Base-by-base conservation (phyloP, 2,329 filamentous ascomycete species). In the Claviceps spartinae region DNA sequence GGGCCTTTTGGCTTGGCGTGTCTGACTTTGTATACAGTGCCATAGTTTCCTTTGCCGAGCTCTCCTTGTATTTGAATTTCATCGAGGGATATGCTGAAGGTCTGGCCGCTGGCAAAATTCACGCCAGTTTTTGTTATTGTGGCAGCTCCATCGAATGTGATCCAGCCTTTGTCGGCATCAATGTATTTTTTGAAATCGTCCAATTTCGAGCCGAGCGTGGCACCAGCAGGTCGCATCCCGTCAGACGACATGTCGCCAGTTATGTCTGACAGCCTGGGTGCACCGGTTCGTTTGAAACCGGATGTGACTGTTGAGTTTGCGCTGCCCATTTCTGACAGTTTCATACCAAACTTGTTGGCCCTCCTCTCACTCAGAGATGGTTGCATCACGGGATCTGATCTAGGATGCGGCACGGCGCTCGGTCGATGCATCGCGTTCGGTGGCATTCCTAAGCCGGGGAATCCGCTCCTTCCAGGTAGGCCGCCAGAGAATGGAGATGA, bases 1-100 rank as follows among this genome's bases (percentile, higher is more conserved):
- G 78, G 78, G 18, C 72, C 67, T 49, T 69, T 68, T 13, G 76
- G 76, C 62, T 88, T 83, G 52, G 86, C 82, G 69, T 98, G 93
- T 60, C 85, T 82, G 53, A 97, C 93, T 67, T 93, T 96, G 76
- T 95, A 97, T 4, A 98, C 93, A 1, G 91, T 97, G 54, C 93
- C 93, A 62, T 98, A 98, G 66, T 98, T 98, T 42, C 93, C 93
- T 69, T 97, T 98, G 47, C 93, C 93, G 13, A 98, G 73, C 71
- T 98, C 93, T 55, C 91, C 88, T 53, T 97, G 65, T 1, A 88
- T 91, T 61, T 97, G 88, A 5, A 98, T 86, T 66, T 98, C 91
- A 63, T 98, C 91, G 43, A 98, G 75, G 4, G 91, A 97, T 63
- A 98, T 97, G 62, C 78, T 88, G 68, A 98, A 97, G 18, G 83